A percentile compares a stretch with the other conserved stretches of the same genome.
These are phyloP conservation scores for Alternaria consortialis DNA, from an alignment of 2,329 filamentous ascomycete species.

Conservation along the genomic window DNA sequence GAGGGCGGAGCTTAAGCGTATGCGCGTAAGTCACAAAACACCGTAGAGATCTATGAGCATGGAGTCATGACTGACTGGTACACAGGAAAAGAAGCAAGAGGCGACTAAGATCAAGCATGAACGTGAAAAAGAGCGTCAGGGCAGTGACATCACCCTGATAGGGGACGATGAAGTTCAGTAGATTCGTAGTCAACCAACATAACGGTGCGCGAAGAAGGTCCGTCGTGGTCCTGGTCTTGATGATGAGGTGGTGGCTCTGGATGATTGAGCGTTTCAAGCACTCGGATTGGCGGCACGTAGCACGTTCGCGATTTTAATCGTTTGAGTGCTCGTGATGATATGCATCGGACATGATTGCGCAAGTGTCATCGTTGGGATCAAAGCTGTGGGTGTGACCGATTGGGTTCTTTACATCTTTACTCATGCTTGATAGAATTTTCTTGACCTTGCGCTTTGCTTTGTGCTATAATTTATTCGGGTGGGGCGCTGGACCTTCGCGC, in stretches of 20 bases:
- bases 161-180: background rate
- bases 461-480: background rate
- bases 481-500: background rate
- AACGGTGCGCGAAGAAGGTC: background rate
- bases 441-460: background rate
- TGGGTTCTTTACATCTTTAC: background rate
- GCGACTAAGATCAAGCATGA: background rate
- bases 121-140: background rate
- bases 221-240: background rate
- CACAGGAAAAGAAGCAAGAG: background rate
- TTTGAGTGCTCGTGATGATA: background rate
- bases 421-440: background rate
- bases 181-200: background rate
- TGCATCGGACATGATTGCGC: too few species aligned
- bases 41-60: too few species aligned
- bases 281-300: background rate
- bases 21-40: background rate
- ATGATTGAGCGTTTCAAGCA: background rate
- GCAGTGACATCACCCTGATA: background rate
- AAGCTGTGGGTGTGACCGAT: background rate
- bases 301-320: background rate
- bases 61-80: background rate
- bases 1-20: background rate
- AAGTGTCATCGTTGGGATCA: background rate
- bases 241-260: background rate